Evolutionary conservation across 108 stramenopile genomes (phyloP), one percentile per base, ranked within the genome.

Genomic region (Pseudonitzschia delicatissima): DNA sequence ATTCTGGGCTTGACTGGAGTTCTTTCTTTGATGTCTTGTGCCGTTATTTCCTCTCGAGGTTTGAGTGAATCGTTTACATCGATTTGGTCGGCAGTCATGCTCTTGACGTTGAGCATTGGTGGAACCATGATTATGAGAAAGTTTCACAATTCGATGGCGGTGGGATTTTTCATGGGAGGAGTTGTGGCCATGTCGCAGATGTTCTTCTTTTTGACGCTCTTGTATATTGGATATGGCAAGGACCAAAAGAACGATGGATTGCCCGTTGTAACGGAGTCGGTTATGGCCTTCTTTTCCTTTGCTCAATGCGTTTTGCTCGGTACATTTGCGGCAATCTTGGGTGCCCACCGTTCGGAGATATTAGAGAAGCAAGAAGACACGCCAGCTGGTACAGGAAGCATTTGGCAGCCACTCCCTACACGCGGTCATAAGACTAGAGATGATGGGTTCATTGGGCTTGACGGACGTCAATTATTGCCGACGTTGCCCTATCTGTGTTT

Each of bases 111-210:
- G 13, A 81, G 87, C 59, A 85, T 91, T 61, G 89, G 92, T 31
- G 92, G 92, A 42, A 94, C 92, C 11, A 88, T 94, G 72, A 88
- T 94, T 64, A 94, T 94, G 92, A 68, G 92, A 62, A 90, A 88
- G 73, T 94, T 89, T 66, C 89, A 94, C 66, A 94, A 82, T 65
- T 80, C 78, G 37, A 79, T 94, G 67, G 85, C 84, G 13, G 87
- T 90, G 17, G 92, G 92, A 36, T 90, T 91, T 60, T 94, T 94
- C 73, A 89, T 94, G 88, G 92, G 92, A 42, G 77, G 79, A 58
- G 84, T 93, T 20, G 87, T 88, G 2, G 86, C 87, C 34, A 87
- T 81, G 64, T 72, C 81, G 52, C 92, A 93, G 68, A 79, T 90
- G 74, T 93, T 87, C 62, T 84, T 93, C 49, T 77, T 93, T 73